These are phyloP conservation scores for Dothideomycetes sp. DNA, from an alignment of 2,329 filamentous ascomycete species.

Conservation along the genomic window DNA sequence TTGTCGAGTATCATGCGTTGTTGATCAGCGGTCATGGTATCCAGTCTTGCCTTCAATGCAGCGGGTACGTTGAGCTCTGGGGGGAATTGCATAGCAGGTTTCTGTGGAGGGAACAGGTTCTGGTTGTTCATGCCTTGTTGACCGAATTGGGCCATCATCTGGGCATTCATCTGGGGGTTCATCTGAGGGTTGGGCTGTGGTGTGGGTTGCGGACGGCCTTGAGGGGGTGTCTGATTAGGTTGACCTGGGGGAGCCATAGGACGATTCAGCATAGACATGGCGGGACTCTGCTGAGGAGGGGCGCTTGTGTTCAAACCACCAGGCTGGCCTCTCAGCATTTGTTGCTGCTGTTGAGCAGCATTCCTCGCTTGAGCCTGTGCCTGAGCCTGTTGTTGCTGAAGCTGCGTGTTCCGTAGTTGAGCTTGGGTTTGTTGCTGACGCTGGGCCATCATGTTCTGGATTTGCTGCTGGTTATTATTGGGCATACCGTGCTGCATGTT, in stretches of 20 bases:
- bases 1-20: conserved; percentile 4
- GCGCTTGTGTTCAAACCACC: conserved; percentile 36
- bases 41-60: conserved; percentile 9
- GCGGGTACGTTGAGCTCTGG: conserved; percentile 9
- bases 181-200: conserved; percentile 18
- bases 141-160: conserved; percentile 10
- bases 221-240: conserved; percentile 25
- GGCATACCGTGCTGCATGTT: conserved; percentile 33
- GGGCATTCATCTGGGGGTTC: conserved; percentile 14
- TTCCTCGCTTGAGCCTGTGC: conserved; percentile 26
- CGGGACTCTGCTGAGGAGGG: conserved; percentile 34
- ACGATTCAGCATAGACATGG: conserved; percentile 41
- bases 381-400: conserved; percentile 29
- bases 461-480: conserved; percentile 28
- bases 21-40: conserved; percentile 6
- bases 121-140: conserved; percentile 13
- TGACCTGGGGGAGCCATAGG: conserved; percentile 40
- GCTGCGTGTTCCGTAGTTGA: conserved; percentile 29
- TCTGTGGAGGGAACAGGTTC: conserved; percentile 3
- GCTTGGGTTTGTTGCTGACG: conserved; percentile 23
- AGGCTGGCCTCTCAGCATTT: conserved; percentile 37
- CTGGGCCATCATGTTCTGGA: conserved; percentile 20
- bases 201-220: conserved; percentile 19
- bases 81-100: conserved; percentile 9
- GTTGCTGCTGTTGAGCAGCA: conserved; percentile 33